Percentiles rank a stretch among this genome's conserved stretches.
Conservation (phyloP, 331 rosid species). For the Acacia pycnantha region DNA sequence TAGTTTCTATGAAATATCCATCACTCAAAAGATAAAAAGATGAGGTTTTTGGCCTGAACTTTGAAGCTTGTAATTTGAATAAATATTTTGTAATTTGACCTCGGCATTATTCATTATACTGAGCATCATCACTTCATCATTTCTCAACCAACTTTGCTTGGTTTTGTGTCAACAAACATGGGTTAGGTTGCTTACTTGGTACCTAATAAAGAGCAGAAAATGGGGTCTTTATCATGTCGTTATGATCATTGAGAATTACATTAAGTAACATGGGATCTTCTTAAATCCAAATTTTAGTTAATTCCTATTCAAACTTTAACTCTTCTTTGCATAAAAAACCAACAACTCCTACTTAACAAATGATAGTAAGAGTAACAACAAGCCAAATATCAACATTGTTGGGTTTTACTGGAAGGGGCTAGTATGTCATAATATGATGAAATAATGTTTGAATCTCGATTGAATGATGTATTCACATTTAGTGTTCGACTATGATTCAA, state of each 20-base stretch:
- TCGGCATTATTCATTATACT: not conserved
- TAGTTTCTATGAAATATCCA: not conserved
- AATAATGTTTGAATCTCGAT: no score
- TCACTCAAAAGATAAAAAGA: not conserved
- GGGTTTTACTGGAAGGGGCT: no score
- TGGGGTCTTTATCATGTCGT: not conserved
- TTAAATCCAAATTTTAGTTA: not conserved
- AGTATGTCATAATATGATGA: no score
- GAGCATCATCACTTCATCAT: constrained; percentile 6
- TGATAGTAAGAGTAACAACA: not conserved
- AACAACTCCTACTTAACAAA: constrained; percentile 9
- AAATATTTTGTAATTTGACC: not conserved
- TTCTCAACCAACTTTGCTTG: constrained; percentile 13
- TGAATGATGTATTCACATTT: not conserved
- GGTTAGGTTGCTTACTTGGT: constrained; percentile 11
- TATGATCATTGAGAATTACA: constrained; percentile 6
- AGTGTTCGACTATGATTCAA: no score
- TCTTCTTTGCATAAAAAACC: constrained; percentile 18
- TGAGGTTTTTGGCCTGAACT: not conserved
- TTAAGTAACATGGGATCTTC: not conserved
- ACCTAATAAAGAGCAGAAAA: not conserved
- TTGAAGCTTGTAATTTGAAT: not conserved
- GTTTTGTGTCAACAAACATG: constrained; percentile 5
- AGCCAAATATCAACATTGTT: not conserved
- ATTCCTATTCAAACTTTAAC: not conserved